Base-by-base conservation (phyloP, 306 rosid species). In the Casuarina glauca region DNA sequence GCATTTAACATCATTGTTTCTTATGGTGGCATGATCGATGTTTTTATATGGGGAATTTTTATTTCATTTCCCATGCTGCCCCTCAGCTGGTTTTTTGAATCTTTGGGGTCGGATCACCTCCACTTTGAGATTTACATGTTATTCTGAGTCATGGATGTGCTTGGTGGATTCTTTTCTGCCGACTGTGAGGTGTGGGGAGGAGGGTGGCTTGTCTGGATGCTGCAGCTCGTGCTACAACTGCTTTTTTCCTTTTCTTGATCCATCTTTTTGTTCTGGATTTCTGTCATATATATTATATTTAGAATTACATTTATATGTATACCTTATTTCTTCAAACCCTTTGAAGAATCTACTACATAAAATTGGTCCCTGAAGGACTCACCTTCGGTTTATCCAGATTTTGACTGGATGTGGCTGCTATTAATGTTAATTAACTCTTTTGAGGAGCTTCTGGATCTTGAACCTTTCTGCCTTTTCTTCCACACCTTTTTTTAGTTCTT, bases 101-200 rank as follows among this genome's bases (percentile, higher is more conserved):
- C 88, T 88, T 86, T 74, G 91, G 91, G 88, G 93, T 83, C 83
- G 79, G 81, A 52, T 76, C 63, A 53, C 78, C 77, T 72, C 76
- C 76, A 26, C 63, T 35, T 38, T 66, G 82, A 50, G 77, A 81
- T 17, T 11, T 19, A 74, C 26, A 62, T 13, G 67, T 67, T 66
- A 62, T 74, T 52, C 66, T 74, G 83, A 49, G 79, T 2, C 35
- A 13, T 26, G 55, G 76, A 54, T 55, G 60, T 52, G 26, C 8
- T 70, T 49, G 66, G 39, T 4, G 48, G 42, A 26, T 39, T 9
- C 69, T 61, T 57, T n/a, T 63, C 79, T 13, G 61, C 68, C 9
- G 44, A 19, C 67, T 5, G 58, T 66, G 38, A 16, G 38, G 79
- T 49, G 52, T 26, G 15, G 50, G n/a, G 71, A 67, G 19, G 32